phyloP scores from a whole-genome alignment of 495 filamentous ascomycete genomes.

The Neurospora discreta region DNA sequence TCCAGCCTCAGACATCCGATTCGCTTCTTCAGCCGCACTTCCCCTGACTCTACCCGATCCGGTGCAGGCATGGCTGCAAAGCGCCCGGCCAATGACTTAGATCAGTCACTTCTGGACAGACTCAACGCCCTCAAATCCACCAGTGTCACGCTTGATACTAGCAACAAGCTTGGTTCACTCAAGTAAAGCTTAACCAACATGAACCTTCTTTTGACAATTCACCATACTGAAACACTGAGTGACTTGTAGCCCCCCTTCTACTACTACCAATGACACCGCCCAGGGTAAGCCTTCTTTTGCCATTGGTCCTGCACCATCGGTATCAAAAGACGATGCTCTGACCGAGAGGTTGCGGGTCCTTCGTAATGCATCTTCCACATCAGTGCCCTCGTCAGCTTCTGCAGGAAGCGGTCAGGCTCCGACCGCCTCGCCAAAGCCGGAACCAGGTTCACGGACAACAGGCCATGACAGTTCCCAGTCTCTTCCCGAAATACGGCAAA shows the following conservation, averaged over 20 bases:
- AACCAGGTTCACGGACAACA: neutral
- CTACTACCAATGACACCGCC: neutral
- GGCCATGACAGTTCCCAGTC: neutral
- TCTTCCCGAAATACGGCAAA: neutral
- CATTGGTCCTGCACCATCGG: conserved; percentile 9
- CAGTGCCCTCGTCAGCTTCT: conserved; percentile 1
- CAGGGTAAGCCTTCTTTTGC: neutral
- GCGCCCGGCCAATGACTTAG: conserved; percentile 18
- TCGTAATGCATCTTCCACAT: conserved; percentile 11
- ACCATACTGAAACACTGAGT: neutral
- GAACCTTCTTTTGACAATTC: neutral
- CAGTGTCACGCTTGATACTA: conserved; percentile 20
- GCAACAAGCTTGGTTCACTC: conserved; percentile 4
- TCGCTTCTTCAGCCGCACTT: neutral
- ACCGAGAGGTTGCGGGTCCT: conserved; percentile 31
- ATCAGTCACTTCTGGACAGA: conserved; percentile 77
- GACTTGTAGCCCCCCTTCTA: neutral
- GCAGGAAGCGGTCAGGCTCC: neutral
- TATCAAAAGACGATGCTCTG: conserved; percentile 33
- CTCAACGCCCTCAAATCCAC: conserved; percentile 59
- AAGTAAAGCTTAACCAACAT: conserved; percentile 17
- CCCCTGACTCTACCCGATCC: neutral
- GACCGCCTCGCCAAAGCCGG: neutral
- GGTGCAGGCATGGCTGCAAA: neutral
- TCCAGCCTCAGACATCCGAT: neutral